Conservation (phyloP, 1,284 basidiomycete genomes). For the Entoloma clypeatum region DNA sequence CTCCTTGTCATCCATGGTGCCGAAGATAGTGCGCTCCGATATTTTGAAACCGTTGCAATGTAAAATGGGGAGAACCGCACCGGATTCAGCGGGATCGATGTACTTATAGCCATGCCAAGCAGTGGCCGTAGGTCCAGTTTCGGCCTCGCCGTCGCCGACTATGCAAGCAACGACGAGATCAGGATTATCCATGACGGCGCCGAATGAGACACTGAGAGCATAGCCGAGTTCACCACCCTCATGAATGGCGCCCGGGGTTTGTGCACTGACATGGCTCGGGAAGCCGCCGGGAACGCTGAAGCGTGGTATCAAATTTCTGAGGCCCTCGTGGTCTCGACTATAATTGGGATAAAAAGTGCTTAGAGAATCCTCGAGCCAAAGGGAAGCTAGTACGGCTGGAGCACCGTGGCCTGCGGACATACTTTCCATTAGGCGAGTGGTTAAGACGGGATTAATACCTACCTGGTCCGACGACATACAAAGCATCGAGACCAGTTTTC, state of each 20-base stretch:
- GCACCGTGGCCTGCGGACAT: conserved; percentile 64
- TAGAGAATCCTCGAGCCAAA: conserved; percentile 82
- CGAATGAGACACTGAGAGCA: conserved; percentile 79
- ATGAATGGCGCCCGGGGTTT: conserved; percentile 84
- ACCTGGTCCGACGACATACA: conserved; percentile 75
- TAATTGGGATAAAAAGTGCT: conserved; percentile 71
- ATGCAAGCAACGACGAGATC: conserved; percentile 77
- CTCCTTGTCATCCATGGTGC: conserved; percentile 88
- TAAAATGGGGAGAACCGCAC: conserved; percentile 84
- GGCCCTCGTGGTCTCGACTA: conserved; percentile 57
- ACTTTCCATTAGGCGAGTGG: conserved; percentile 5
- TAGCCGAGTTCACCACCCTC: conserved; percentile 92
- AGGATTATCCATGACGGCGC: conserved; percentile 86
- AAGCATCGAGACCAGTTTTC: conserved; percentile 53
- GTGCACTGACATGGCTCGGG: conserved; percentile 71
- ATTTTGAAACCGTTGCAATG: conserved; percentile 88
- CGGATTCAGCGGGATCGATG: conserved; percentile 87
- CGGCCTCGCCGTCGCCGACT: conserved; percentile 85
- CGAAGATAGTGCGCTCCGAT: conserved; percentile 83
- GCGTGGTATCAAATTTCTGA: conserved; percentile 60
- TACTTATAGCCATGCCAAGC: conserved; percentile 88
- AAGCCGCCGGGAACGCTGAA: conserved; percentile 69
- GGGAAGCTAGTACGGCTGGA: conserved; percentile 73
- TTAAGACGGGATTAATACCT: conserved; percentile 8
- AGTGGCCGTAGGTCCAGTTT: conserved; percentile 81